These are phyloP conservation scores for Globisporangium carolinianum DNA, from an alignment of 352 stramenopile species.

Conservation along the genomic window DNA sequence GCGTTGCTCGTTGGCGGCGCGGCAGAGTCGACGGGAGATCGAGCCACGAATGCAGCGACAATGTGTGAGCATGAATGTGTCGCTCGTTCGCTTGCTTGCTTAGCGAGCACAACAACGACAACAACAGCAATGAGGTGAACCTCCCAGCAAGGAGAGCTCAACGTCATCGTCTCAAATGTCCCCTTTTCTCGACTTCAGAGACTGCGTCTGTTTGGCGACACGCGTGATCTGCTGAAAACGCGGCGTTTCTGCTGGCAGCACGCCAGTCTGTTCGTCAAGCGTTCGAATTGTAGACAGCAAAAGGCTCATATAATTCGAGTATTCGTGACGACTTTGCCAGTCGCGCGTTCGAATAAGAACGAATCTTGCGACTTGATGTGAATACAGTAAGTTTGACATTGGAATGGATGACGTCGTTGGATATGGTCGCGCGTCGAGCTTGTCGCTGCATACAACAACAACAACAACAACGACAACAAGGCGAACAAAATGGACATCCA, in stretches of 20 bases:
- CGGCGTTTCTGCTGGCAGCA: not conserved
- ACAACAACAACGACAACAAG: not conserved
- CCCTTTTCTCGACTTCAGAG: not conserved
- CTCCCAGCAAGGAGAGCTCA: too few species aligned
- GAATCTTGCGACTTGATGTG: not conserved
- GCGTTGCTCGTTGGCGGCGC: too few species aligned
- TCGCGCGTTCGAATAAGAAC: conserved; percentile 2
- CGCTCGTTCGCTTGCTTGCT: too few species aligned
- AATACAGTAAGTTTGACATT: not conserved
- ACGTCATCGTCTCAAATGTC: too few species aligned
- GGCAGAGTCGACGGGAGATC: too few species aligned
- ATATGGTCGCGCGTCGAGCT: too few species aligned
- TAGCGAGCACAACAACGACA: too few species aligned
- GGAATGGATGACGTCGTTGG: too few species aligned
- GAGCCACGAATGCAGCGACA: too few species aligned
- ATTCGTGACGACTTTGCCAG: not conserved
- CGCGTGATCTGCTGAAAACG: not conserved
- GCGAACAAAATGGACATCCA: too few species aligned
- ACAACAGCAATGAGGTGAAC: too few species aligned
- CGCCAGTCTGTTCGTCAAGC: not conserved
- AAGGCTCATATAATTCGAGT: not conserved
- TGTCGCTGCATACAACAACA: not conserved
- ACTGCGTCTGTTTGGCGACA: not conserved
- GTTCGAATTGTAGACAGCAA: not conserved
- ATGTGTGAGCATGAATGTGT: too few species aligned